Conservation (phyloP, 352 stramenopile species). For the Phytophthora boehmeriae region DNA sequence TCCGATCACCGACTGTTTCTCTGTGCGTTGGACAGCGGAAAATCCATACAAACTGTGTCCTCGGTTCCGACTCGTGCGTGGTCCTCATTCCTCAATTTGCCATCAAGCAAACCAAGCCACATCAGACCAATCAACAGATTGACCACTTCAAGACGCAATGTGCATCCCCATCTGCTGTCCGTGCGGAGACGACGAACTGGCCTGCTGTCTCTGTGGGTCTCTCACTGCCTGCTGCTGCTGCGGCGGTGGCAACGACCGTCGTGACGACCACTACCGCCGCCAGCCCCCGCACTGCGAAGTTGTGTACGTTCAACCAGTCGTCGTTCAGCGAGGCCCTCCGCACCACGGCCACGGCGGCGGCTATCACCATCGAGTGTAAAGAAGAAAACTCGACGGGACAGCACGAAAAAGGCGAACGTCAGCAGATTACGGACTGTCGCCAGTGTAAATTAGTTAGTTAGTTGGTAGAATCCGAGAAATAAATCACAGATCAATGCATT, state of each 20-base stretch:
- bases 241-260: slow-evolving; percentile 20
- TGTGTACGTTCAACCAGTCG: slow-evolving; percentile 45
- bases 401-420: not conserved
- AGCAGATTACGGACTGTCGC: not conserved
- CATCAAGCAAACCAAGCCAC: slow-evolving; percentile 5
- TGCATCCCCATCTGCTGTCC: slow-evolving; percentile 35
- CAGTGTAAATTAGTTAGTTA: slow-evolving; percentile 4
- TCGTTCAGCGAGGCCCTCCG: slow-evolving; percentile 30
- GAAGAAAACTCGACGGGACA: not conserved
- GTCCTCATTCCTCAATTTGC: slow-evolving; percentile 13
- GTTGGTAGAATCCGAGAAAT: not conserved
- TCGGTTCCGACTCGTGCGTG: not conserved
- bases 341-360: slow-evolving; percentile 21
- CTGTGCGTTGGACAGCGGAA: slow-evolving; percentile 21
- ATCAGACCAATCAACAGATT: not conserved
- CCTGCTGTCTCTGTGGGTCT: slow-evolving; percentile 40
- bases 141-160: slow-evolving; percentile 7
- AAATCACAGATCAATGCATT: not conserved
- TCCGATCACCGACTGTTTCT: not conserved
- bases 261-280: slow-evolving; percentile 16
- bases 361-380: slow-evolving; percentile 36
- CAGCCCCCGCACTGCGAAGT: slow-evolving; percentile 22
- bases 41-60: slow-evolving; percentile 12
- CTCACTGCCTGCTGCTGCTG: slow-evolving; percentile 38
- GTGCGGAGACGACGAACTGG: slow-evolving; percentile 32